Percentiles rank a stretch among this genome's conserved stretches.
These are phyloP conservation scores for Enterospora canceri DNA, from an alignment of 371 early-diverging fungal genomes.

Conservation along the genomic window DNA sequence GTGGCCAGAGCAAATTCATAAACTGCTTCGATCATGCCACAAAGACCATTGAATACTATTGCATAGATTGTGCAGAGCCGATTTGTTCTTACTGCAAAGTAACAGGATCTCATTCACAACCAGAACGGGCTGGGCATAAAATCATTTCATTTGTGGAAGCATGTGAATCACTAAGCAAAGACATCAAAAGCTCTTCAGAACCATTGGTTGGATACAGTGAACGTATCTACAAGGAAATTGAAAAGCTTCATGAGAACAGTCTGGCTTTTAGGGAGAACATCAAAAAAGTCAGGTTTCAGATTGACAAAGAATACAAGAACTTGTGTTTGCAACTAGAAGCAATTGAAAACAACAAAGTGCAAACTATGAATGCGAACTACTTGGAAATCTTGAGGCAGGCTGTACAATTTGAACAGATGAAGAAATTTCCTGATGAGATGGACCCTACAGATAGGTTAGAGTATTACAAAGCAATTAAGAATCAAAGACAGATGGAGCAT, in stretches of 20 bases:
- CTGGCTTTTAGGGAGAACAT: slow-evolving; percentile 33
- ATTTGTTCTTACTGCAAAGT: slow-evolving; percentile 56
- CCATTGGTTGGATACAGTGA: neutral
- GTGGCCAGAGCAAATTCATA: slow-evolving; percentile 53
- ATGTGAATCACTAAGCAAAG: slow-evolving; percentile 31
- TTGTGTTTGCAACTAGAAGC: slow-evolving; percentile 31
- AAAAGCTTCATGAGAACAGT: slow-evolving; percentile 17
- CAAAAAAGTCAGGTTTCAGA: slow-evolving; percentile 7
- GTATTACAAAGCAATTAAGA: slow-evolving; percentile 39
- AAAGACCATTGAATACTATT: slow-evolving; percentile 52
- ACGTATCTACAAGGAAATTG: slow-evolving; percentile 34
- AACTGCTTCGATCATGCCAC: slow-evolving; percentile 45
- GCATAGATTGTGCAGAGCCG: slow-evolving; percentile 49
- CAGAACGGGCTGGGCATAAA: slow-evolving; percentile 33
- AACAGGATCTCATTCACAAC: slow-evolving; percentile 45
- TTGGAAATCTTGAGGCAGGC: slow-evolving; percentile 30
- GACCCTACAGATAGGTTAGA: slow-evolving; percentile 48
- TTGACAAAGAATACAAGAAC: slow-evolving; percentile 48
- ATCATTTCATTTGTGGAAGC: slow-evolving; percentile 53
- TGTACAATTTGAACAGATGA: slow-evolving; percentile 20
- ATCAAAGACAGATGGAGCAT: slow-evolving; percentile 14
- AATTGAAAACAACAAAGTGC: slow-evolving; percentile 43
- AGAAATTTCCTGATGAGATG: slow-evolving; percentile 38
- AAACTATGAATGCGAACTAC: slow-evolving; percentile 51
- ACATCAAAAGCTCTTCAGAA: slow-evolving; percentile 6